Evolutionary conservation across 345 rosid genomes (phyloP).

Genomic region (Schrenkiella parvula): DNA sequence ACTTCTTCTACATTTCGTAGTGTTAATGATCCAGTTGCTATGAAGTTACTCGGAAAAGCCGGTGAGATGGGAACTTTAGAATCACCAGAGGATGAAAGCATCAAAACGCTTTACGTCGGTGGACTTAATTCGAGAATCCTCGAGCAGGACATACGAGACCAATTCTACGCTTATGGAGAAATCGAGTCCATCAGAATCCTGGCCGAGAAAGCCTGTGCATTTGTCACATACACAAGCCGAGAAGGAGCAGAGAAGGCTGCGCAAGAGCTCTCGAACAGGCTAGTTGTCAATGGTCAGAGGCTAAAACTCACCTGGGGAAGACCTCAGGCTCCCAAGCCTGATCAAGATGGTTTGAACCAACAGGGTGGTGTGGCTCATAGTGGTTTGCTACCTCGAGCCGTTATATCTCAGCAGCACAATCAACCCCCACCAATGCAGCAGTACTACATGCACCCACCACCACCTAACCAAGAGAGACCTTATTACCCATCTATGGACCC

Average conservation of each 20-base stretch:
- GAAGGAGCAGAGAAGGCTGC: conserved; percentile 99
- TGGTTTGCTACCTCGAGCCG: conserved; percentile 81
- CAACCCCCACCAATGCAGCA: conserved; percentile 65
- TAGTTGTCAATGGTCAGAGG: conserved; percentile 83
- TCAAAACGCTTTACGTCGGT: neutral
- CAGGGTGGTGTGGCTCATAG: conserved; percentile 64
- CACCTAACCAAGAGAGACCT: conserved; percentile 54
- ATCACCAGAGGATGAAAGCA: neutral
- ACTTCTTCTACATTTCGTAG: conserved; percentile 37
- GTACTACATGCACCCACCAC: conserved; percentile 68
- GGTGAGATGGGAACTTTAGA: conserved; percentile 82
- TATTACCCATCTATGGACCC: conserved; percentile 97
- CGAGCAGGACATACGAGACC: conserved; percentile 86
- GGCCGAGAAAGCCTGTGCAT: conserved; percentile 85
- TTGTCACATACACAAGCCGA: conserved; percentile 88
- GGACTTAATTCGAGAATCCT: conserved; percentile 54
- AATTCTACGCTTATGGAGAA: conserved; percentile 90
- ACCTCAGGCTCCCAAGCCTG: conserved; percentile 80
- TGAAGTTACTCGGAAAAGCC: conserved; percentile 88
- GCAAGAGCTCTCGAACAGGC: conserved; percentile 78
- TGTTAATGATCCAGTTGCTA: conserved; percentile 90
- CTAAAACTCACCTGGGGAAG: conserved; percentile 96
- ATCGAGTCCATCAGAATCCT: conserved; percentile 83
- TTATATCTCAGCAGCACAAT: conserved; percentile 85
- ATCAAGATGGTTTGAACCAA: conserved; percentile 64